Evolutionary conservation across 345 rosid species (phyloP).

Genomic region (Cardamine resedifolia): DNA sequence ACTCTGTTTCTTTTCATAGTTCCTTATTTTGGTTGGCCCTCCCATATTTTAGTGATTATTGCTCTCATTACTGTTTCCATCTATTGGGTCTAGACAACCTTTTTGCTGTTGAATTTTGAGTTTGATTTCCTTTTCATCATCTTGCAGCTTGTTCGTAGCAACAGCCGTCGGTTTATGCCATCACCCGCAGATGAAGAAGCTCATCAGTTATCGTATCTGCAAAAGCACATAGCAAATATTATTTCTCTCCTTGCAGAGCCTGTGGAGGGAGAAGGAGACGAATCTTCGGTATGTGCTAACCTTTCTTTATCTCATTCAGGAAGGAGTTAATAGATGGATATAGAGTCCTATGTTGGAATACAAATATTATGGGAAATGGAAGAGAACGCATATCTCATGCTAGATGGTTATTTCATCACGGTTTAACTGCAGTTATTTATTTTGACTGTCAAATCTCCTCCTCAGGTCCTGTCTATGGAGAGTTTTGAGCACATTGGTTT

Average conservation of each 20-base stretch:
- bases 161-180: slow-evolving; percentile 90
- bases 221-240: slow-evolving; percentile 86
- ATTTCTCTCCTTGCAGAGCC: slow-evolving; percentile 83
- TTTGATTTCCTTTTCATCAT: slow-evolving; percentile 22
- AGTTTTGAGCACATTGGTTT: slow-evolving; percentile 96
- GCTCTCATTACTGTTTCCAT: not conserved
- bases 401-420: slow-evolving; percentile 6
- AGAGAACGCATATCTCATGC: not conserved
- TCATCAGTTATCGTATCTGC: slow-evolving; percentile 91
- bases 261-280: slow-evolving; percentile 78
- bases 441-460: slow-evolving; percentile 1
- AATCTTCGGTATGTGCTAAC: slow-evolving; percentile 65
- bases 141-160: slow-evolving; percentile 92
- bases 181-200: slow-evolving; percentile 96
- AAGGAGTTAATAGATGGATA: not conserved
- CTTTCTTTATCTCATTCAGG: slow-evolving; percentile 15
- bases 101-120: slow-evolving; percentile 6
- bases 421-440: not conserved
- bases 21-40: slow-evolving; percentile 10
- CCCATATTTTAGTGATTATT: not conserved
- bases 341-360: not conserved
- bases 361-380: not conserved
- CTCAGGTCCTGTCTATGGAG: slow-evolving; percentile 86
- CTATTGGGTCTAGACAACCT: not conserved
- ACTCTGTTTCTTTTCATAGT: not conserved